A percentile compares a stretch with the other conserved stretches of the same genome.
phyloP scores from a whole-genome alignment of 2,329 filamentous ascomycete genomes.

The Colletotrichum nymphaeae region DNA sequence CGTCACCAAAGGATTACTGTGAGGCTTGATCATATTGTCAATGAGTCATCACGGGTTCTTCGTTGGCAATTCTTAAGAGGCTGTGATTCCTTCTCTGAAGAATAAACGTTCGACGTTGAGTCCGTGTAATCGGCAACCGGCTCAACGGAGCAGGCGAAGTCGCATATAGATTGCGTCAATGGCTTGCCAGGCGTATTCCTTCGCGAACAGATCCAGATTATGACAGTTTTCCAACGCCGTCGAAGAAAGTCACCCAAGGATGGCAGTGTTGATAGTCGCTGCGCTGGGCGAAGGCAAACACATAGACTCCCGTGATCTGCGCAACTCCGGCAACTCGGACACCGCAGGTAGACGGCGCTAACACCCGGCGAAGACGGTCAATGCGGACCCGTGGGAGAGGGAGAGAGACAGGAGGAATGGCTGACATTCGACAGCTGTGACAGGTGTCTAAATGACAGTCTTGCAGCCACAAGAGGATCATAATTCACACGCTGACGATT shows the following conservation, averaged over 20 bases:
- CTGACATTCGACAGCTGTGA: background rate
- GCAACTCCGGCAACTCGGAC: background rate
- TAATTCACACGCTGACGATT: background rate
- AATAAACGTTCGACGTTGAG: constrained; percentile 3
- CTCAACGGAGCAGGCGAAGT: background rate
- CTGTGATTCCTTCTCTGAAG: background rate
- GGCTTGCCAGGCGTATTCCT: constrained; percentile 1
- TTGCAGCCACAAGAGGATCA: background rate
- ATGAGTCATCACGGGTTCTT: background rate
- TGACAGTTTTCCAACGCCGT: background rate
- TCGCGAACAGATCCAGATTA: constrained; percentile 17
- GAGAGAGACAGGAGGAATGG: background rate
- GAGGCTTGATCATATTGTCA: background rate
- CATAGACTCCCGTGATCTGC: constrained; percentile 11
- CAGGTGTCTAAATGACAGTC: constrained; percentile 6
- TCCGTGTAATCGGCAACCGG: background rate
- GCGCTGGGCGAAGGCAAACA: constrained; percentile 3
- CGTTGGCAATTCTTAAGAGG: background rate
- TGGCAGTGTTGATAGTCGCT: background rate
- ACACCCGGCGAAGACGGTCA: background rate
- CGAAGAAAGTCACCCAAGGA: background rate
- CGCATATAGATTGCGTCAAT: constrained; percentile 22
- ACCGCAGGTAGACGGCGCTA: background rate
- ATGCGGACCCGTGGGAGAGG: constrained; percentile 2
- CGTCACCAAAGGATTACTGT: background rate